Percentiles rank a stretch among this genome's conserved stretches.
phyloP scores from a whole-genome alignment of 805 yeast genomes.

The Saccharomyces eubayanus region DNA sequence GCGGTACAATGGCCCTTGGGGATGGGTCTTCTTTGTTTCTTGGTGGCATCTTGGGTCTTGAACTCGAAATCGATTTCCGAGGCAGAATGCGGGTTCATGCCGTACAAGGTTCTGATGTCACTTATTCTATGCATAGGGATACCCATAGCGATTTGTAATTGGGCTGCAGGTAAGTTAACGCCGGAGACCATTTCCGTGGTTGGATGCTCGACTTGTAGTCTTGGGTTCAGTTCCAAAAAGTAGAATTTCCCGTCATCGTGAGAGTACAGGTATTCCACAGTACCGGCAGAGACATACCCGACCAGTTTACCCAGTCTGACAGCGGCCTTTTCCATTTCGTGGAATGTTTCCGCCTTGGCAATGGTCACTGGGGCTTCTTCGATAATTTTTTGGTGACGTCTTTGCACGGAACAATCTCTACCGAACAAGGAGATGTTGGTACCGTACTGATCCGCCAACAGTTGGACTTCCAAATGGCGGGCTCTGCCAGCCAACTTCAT shows the following conservation, averaged over 20 bases:
- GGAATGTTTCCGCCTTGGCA: constrained; percentile 79
- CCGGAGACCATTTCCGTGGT: constrained; percentile 99
- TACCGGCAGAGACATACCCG: constrained; percentile 98
- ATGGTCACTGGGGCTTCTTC: constrained; percentile 99
- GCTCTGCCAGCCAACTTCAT: constrained; percentile 97
- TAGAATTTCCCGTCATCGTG: constrained; percentile 91
- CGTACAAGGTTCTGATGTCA: constrained; percentile 87
- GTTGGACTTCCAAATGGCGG: constrained; percentile 95
- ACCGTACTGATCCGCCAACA: constrained; percentile 96
- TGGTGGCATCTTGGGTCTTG: constrained; percentile 57
- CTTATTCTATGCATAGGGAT: constrained; percentile 90
- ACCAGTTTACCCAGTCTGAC: constrained; percentile 93
- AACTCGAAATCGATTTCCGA: constrained; percentile 89
- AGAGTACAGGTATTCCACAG: constrained; percentile 94
- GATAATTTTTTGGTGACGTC: constrained; percentile 97
- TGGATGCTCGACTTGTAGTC: constrained; percentile 99
- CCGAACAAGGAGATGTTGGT: constrained; percentile 95
- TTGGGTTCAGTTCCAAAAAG: constrained; percentile 93
- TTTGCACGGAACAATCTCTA: constrained; percentile 98
- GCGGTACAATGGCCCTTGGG: constrained; percentile 99
- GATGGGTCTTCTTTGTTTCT: constrained; percentile 80
- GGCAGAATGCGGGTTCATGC: constrained; percentile 90
- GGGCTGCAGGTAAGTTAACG: constrained; percentile 96
- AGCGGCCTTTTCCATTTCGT: constrained; percentile 93
- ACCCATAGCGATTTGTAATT: constrained; percentile 99